Base-by-base conservation (phyloP, 441 rosid species). In the Capsella rubella region DNA sequence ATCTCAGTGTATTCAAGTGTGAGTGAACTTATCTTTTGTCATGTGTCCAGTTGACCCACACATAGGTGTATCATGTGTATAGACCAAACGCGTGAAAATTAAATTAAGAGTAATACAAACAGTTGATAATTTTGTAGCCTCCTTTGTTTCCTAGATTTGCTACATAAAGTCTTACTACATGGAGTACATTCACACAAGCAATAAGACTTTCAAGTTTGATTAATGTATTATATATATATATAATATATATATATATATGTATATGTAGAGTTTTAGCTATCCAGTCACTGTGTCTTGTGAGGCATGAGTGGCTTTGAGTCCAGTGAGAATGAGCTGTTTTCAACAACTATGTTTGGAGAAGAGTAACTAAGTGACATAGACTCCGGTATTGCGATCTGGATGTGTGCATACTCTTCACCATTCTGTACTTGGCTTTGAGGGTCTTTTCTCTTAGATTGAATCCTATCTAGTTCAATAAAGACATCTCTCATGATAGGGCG, bases 401-500 rank as follows among this genome's bases (percentile, higher is more conserved):
- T 37, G 29, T 68, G 69, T 27, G 0, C 25, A 42, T 61, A 49
- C 58, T 68, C 78, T 67, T 74, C 64, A 32, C 1, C 51, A n/a
- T 52, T 54, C 29, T 59, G 67, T 2, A 29, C 0, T 39, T 3
- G 78, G 47, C 10, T 58, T 29, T 59, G 62, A 67, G 18, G 18
- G 18, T 16, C 18, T 16, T 16, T 16, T 60, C 1, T 54, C 50
- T 69, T 45, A 14, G 75, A 54, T 51, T 60, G 67, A n/a, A 71
- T 14, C 57, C 83, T 75, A 43, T 75, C 83, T 3, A 82, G 4
- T 34, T 79, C 79, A 21, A 32, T 54, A 10, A 71, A 78, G 0
- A 82, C 83, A 46, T 82, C 78, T 58, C 78, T 82, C 86, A 82
- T 84, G 62, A 62, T 79, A 13, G 86, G 88, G 58, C 84, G 79